Percentiles rank a stretch among this genome's conserved stretches.
These are phyloP conservation scores for Xylariaceae sp. DNA, from an alignment of 2,329 filamentous ascomycete species.

Conservation along the genomic window DNA sequence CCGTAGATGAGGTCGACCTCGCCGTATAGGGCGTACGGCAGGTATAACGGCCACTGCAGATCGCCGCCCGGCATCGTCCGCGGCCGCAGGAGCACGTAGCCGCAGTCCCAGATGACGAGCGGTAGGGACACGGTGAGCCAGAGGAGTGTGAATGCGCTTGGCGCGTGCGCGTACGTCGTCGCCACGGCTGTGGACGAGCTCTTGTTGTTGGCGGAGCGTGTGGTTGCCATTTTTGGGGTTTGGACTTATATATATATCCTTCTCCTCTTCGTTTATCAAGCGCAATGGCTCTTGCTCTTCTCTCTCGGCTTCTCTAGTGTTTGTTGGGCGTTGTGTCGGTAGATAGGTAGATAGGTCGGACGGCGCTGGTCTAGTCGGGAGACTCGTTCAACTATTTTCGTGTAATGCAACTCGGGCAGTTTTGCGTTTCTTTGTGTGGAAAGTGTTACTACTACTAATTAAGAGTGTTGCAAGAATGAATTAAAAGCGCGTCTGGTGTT, in stretches of 20 bases:
- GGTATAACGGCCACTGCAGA: constrained; percentile 75
- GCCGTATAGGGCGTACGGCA: constrained; percentile 82
- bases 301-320: not conserved
- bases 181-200: constrained; percentile 14
- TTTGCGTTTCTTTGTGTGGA: too few species aligned
- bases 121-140: constrained; percentile 81
- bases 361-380: too few species aligned
- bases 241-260: not conserved
- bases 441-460: too few species aligned
- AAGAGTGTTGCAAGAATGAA: too few species aligned
- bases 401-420: too few species aligned
- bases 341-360: too few species aligned
- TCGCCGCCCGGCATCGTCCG: constrained; percentile 80
- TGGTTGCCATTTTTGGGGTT: constrained; percentile 39
- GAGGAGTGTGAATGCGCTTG: constrained; percentile 57
- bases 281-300: too few species aligned
- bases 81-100: constrained; percentile 81
- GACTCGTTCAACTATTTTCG: too few species aligned
- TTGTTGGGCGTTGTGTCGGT: not conserved
- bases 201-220: constrained; percentile 37
- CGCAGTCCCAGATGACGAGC: constrained; percentile 81
- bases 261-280: too few species aligned
- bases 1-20: constrained; percentile 83
- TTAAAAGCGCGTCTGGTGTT: too few species aligned
- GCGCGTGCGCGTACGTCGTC: constrained; percentile 53